A percentile compares a stretch with the other conserved stretches of the same genome.
Evolutionary conservation across 441 rosid species (phyloP).

Genomic region (Raphanus hybrid): DNA sequence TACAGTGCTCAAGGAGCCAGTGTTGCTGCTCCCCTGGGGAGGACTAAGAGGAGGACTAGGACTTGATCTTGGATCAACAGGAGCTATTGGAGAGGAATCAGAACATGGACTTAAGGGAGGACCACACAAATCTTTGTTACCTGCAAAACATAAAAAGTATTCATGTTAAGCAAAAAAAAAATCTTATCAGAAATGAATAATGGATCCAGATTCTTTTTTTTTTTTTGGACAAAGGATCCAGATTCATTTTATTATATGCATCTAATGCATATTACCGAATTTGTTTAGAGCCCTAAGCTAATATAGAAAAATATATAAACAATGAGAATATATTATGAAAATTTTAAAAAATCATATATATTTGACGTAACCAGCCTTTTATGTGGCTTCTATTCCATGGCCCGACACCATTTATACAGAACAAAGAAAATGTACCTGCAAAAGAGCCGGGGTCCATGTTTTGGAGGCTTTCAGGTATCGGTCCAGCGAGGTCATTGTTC

Average conservation of each 20-base stretch:
- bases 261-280: neutral
- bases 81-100: neutral
- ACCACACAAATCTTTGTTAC: constrained; percentile 68
- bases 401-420: neutral
- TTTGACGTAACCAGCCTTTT: neutral
- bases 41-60: constrained; percentile 6
- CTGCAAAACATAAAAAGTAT: constrained; percentile 43
- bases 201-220: neutral
- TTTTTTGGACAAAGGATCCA: no score
- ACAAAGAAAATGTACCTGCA: constrained; percentile 50
- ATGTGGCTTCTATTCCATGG: neutral
- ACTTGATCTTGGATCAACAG: constrained; percentile 18
- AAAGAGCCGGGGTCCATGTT: constrained; percentile 53
- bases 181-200: neutral
- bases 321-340: neutral
- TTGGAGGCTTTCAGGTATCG: constrained; percentile 65
- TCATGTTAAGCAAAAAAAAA: neutral
- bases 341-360: neutral
- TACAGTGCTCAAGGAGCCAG: constrained; percentile 13
- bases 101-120: constrained; percentile 53
- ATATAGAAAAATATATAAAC: neutral
- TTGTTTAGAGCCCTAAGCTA: neutral
- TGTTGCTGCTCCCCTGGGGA: constrained; percentile 19
- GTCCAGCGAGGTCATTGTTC: constrained; percentile 72
- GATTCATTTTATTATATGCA: neutral